phyloP scores from a whole-genome alignment of 352 stramenopile species.

The Phytophthora brassicae region DNA sequence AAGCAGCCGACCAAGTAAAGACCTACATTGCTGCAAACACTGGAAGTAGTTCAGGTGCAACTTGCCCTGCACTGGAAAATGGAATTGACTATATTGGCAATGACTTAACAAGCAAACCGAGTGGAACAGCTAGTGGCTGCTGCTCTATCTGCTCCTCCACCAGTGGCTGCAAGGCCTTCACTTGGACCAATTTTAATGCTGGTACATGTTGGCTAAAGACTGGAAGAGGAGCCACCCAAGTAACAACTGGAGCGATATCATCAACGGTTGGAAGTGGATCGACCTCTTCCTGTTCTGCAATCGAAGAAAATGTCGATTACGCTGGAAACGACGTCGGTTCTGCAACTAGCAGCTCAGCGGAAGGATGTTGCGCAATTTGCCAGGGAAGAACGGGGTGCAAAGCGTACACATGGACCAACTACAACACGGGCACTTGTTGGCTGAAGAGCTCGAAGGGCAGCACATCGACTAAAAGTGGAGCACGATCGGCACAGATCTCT shows the following conservation, averaged over 20 bases:
- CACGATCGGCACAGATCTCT: conserved; percentile 16
- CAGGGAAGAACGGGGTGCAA: conserved; percentile 26
- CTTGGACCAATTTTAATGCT: conserved; percentile 52
- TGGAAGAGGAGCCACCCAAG: conserved; percentile 21
- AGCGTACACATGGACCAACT: conserved; percentile 54
- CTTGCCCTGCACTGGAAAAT: conserved; percentile 29
- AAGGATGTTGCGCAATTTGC: conserved; percentile 34
- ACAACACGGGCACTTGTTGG: conserved; percentile 56
- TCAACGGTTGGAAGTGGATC: conserved; percentile 18
- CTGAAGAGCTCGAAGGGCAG: conserved; percentile 47
- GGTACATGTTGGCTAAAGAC: conserved; percentile 67
- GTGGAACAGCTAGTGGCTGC: conserved; percentile 32
- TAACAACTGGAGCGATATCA: conserved; percentile 16
- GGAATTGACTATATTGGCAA: conserved; percentile 52
- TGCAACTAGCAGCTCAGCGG: conserved; percentile 9
- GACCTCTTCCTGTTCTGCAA: conserved; percentile 20
- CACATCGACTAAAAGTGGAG: conserved; percentile 10
- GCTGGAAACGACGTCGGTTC: conserved; percentile 28
- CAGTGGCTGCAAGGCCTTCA: conserved; percentile 41
- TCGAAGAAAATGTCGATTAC: conserved; percentile 40
- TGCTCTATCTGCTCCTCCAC: conserved; percentile 34
- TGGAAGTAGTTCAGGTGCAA: conserved; percentile 9
- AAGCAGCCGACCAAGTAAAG: conserved; percentile 45
- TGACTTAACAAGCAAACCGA: conserved; percentile 38
- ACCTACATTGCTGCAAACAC: conserved; percentile 27